phyloP scores from a whole-genome alignment of 805 yeast species.

The Yarrowia alimentaria region DNA sequence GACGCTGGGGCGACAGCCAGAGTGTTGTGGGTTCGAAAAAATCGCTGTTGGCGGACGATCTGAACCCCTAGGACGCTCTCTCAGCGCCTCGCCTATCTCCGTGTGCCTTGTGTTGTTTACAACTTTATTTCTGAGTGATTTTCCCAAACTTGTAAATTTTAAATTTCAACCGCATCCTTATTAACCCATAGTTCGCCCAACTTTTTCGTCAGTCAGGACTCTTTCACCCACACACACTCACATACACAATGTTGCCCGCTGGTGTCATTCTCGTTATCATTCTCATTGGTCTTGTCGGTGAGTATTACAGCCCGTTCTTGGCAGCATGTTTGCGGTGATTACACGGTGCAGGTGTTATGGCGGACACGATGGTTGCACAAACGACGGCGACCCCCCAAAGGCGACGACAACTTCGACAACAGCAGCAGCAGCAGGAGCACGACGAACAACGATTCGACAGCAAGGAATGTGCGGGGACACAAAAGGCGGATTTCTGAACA shows the following conservation, averaged over 20 bases:
- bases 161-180: conserved; percentile 24
- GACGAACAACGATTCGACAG: too few species aligned
- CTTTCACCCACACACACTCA: conserved; percentile 29
- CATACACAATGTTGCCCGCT: conserved; percentile 56
- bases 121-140: conserved; percentile 27
- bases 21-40: too few species aligned
- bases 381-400: too few species aligned
- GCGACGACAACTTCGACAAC: too few species aligned
- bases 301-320: conserved; percentile 33
- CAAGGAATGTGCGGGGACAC: too few species aligned
- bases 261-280: conserved; percentile 71
- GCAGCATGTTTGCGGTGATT: too few species aligned
- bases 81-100: not conserved
- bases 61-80: not conserved
- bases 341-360: too few species aligned
- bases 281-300: conserved; percentile 42
- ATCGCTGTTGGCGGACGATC: too few species aligned
- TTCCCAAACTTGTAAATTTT: conserved; percentile 24
- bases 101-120: conserved; percentile 10
- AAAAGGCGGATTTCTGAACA: too few species aligned
- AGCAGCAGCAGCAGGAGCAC: too few species aligned
- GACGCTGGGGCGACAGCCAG: too few species aligned
- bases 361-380: too few species aligned
- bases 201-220: conserved; percentile 16
- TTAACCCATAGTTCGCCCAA: conserved; percentile 27